Evolutionary conservation across 208 protist species (phyloP).

Genomic region (Trypanosomatidae sp.): DNA sequence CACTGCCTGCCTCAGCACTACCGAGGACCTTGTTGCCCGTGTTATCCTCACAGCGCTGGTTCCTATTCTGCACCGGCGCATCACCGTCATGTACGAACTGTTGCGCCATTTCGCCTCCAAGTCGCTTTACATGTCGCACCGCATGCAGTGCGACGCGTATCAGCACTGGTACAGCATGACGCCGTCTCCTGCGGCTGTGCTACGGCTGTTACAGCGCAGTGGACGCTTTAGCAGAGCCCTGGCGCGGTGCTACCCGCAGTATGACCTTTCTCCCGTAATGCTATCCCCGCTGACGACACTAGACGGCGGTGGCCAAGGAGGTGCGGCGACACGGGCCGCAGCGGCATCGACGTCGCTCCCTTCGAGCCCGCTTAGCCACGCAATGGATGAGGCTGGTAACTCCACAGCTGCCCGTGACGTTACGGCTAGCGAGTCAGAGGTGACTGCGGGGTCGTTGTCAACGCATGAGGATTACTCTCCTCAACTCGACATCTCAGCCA

Average conservation of each 20-base stretch:
- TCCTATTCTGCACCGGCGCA: constrained; percentile 55
- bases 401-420: background rate
- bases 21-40: constrained; percentile 34
- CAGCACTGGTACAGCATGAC: constrained; percentile 55
- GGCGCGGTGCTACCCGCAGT: constrained; percentile 32
- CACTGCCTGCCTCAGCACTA: constrained; percentile 1
- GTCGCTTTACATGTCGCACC: constrained; percentile 43
- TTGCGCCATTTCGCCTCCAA: constrained; percentile 55
- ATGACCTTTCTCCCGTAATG: background rate
- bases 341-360: background rate
- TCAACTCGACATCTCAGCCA: background rate
- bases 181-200: constrained; percentile 51
- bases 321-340: background rate
- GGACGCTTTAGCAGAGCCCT: constrained; percentile 36
- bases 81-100: constrained; percentile 73
- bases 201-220: constrained; percentile 59
- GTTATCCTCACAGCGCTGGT: constrained; percentile 48
- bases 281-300: background rate
- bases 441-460: background rate
- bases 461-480: background rate
- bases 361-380: background rate
- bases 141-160: constrained; percentile 41
- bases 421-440: background rate
- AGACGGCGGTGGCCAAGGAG: background rate
- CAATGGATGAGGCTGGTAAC: background rate